These are phyloP conservation scores for Volutella citrinella DNA, from an alignment of 2,329 filamentous ascomycete genomes.

Conservation along the genomic window DNA sequence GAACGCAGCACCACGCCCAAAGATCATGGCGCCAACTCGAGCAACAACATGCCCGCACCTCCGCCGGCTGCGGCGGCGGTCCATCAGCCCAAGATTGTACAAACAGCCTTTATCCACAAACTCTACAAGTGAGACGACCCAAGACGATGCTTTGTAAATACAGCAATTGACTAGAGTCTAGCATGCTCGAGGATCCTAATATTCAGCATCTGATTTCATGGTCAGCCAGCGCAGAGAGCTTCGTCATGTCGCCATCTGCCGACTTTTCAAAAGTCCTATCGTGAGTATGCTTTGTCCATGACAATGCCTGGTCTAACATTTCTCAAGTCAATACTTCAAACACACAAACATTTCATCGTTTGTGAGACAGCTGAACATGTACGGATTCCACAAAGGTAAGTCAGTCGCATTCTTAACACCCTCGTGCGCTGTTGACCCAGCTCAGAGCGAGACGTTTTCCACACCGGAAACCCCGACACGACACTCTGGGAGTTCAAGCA, in stretches of 20 bases:
- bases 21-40: slow-evolving; percentile 31
- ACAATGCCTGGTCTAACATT: slow-evolving; percentile 7
- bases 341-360: slow-evolving; percentile 99
- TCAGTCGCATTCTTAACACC: slow-evolving; percentile 5
- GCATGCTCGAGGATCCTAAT: slow-evolving; percentile 91
- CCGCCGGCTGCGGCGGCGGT: slow-evolving; percentile 64
- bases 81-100: slow-evolving; percentile 94
- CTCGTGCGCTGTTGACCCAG: too few species aligned
- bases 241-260: slow-evolving; percentile 96
- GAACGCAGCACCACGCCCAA: slow-evolving; percentile 34
- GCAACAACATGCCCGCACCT: slow-evolving; percentile 48
- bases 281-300: slow-evolving; percentile 55
- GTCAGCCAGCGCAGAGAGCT: slow-evolving; percentile 91
- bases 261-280: slow-evolving; percentile 98
- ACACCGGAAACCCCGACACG: slow-evolving; percentile 88
- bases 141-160: too few species aligned
- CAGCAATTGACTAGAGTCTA: slow-evolving; percentile 39
- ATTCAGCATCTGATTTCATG: slow-evolving; percentile 97
- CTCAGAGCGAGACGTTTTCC: slow-evolving; percentile 94
- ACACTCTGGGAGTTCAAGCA: slow-evolving; percentile 99
- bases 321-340: slow-evolving; percentile 91
- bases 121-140: slow-evolving; percentile 94
- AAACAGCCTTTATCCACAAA: slow-evolving; percentile 98
- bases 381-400: slow-evolving; percentile 96
- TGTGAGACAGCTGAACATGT: slow-evolving; percentile 98